phyloP scores from a whole-genome alignment of 2,329 filamentous ascomycete species.

The Botrytis pseudocinerea region DNA sequence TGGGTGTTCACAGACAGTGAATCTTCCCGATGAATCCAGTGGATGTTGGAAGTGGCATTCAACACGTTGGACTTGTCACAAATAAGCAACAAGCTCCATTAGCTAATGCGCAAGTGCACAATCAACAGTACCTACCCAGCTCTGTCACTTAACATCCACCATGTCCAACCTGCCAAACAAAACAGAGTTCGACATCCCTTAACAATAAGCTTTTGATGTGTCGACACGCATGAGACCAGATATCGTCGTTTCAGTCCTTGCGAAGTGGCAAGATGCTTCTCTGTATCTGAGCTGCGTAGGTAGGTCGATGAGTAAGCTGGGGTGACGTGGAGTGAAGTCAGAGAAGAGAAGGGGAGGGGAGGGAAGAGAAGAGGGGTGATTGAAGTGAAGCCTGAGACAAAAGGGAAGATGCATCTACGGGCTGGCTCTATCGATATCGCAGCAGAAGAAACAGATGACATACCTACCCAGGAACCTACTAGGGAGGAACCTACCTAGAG shows the following conservation, averaged over 20 bases:
- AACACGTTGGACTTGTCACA: background rate
- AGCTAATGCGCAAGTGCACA: too few species aligned
- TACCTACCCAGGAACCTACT: background rate
- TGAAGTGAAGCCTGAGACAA: background rate
- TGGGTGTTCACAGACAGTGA: background rate
- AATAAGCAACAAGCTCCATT: too few species aligned
- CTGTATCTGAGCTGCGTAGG: too few species aligned
- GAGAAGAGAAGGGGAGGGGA: background rate
- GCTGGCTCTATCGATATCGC: background rate
- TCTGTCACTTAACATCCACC: background rate
- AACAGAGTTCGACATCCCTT: background rate
- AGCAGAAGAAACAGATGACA: background rate
- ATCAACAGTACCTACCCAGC: background rate
- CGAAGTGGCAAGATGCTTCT: background rate
- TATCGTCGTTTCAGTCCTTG: background rate
- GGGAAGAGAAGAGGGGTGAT: background rate
- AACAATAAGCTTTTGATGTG: background rate
- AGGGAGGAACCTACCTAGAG: background rate
- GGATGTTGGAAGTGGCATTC: background rate
- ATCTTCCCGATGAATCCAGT: background rate
- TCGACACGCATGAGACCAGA: background rate
- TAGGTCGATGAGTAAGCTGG: too few species aligned
- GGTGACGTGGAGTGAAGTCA: background rate
- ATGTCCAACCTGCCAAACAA: background rate
- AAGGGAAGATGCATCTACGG: background rate